A percentile compares a stretch with the other conserved stretches of the same genome.
Conservation (phyloP, 331 rosid genomes). For the Rosa hybrid region DNA sequence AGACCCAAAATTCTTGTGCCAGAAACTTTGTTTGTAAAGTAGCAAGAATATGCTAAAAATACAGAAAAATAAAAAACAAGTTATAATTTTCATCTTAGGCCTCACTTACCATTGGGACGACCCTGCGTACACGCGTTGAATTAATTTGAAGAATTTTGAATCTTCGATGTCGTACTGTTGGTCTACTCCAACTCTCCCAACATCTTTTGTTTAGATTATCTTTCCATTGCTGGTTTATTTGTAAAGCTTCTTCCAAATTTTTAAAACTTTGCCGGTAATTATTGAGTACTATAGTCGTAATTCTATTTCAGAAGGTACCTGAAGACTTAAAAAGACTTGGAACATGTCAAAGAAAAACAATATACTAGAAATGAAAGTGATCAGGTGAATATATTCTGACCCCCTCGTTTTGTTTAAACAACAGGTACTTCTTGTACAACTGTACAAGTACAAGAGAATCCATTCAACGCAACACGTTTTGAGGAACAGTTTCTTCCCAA, state of each 20-base stretch:
- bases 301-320: neutral
- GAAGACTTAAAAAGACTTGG: neutral
- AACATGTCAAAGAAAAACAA: neutral
- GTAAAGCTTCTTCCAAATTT: neutral
- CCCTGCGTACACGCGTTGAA: no score
- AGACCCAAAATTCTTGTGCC: no score
- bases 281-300: neutral
- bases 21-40: no score
- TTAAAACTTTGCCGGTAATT: neutral
- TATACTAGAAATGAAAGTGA: neutral
- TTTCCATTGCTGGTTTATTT: neutral
- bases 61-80: no score
- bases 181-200: neutral
- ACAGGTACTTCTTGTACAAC: neutral
- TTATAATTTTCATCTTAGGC: no score
- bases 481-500: neutral
- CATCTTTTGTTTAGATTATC: neutral
- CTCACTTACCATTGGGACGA: no score
- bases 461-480: constrained; percentile 14
- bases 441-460: no score
- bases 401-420: neutral
- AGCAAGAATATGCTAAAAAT: no score
- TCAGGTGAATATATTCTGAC: neutral
- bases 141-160: no score
- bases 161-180: neutral